Conservation (phyloP, 2,329 filamentous ascomycete species). For the Trichophyton rubrum region DNA sequence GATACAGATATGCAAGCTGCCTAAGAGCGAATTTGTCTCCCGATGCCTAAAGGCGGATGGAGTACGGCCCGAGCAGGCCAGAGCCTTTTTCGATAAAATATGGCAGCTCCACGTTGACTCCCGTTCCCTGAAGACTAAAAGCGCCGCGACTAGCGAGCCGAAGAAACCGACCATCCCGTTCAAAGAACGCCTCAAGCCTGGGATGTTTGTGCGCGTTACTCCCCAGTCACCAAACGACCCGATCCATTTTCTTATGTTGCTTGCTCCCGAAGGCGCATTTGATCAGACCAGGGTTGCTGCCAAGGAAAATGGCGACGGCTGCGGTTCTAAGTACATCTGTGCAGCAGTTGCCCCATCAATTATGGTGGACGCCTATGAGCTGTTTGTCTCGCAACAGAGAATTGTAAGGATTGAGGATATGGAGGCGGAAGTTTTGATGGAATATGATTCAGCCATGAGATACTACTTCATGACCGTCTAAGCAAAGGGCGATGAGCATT, state of each 20-base stretch:
- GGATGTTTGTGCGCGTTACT: conserved; percentile 1
- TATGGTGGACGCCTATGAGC: background rate
- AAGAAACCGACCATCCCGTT: background rate
- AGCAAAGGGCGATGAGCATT: background rate
- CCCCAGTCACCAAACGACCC: background rate
- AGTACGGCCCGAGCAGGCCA: conserved; percentile 2
- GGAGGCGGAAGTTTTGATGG: conserved; percentile 3
- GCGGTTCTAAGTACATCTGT: background rate
- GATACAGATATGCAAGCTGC: background rate
- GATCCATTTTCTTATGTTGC: background rate
- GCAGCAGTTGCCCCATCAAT: background rate
- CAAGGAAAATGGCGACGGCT: background rate
- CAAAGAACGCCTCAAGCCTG: conserved; percentile 2
- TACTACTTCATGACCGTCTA: background rate
- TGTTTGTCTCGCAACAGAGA: background rate
- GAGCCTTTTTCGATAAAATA: conserved; percentile 2
- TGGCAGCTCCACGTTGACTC: conserved; percentile 2
- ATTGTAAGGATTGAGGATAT: background rate
- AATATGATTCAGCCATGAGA: conserved; percentile 1
- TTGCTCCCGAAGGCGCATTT: conserved; percentile 1
- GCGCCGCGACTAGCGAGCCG: background rate
- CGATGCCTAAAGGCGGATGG: background rate
- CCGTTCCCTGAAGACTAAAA: background rate
- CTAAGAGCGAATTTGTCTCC: background rate
- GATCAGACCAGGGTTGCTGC: background rate